Evolutionary conservation across 345 rosid species (phyloP), one percentile per base, ranked within the genome.

Genomic region (thale cress (Arabidopsis thaliana)): DNA sequence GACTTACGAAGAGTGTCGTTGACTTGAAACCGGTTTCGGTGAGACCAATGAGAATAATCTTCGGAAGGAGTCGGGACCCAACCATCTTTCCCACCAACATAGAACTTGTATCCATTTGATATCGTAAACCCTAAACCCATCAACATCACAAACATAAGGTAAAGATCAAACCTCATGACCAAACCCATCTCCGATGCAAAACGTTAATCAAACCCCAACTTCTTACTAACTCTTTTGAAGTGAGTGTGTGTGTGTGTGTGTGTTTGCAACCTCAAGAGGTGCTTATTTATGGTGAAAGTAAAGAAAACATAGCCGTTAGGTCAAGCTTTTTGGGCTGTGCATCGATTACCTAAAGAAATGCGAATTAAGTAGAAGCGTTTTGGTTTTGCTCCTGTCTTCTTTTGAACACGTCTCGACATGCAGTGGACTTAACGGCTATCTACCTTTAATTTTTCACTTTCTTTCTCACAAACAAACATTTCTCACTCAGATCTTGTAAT

Each of bases 81-180:
- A 5, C 98, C 98, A 77, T 86, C 80, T 75, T 60, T 80, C 42
- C 96, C 94, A 70, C 98, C 98, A 78, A 86, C 98, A 11, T 25
- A 32, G 71, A 86, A 93, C 59, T 80, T 78, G 52, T 81, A 70
- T 45, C 83, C 91, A 42, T 77, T 67, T 38, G 87, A 76, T 36
- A 59, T 72, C 42, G 32, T 44, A 83, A 59, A 62, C 84, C 93
- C 87, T 75, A 40, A 23, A 45, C 76, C 32, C 55, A 73, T 40
- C 38, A 72, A n/a, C 61, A 71, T 40, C 55, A 61, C 23, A 33
- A 75, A 33, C 79, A 64, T 60, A 50, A 77, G 16, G 72, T 44
- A 53, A 45, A 56, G 40, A 56, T 72, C 42, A 23, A 72, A 58
- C 13, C 58, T 77, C 48, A 56, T 50, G 4, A 53, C 7, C 70